A percentile compares a stretch with the other conserved stretches of the same genome.
Evolutionary conservation across 805 yeast species (phyloP).

Genomic region (Saturnispora serradocipensis): DNA sequence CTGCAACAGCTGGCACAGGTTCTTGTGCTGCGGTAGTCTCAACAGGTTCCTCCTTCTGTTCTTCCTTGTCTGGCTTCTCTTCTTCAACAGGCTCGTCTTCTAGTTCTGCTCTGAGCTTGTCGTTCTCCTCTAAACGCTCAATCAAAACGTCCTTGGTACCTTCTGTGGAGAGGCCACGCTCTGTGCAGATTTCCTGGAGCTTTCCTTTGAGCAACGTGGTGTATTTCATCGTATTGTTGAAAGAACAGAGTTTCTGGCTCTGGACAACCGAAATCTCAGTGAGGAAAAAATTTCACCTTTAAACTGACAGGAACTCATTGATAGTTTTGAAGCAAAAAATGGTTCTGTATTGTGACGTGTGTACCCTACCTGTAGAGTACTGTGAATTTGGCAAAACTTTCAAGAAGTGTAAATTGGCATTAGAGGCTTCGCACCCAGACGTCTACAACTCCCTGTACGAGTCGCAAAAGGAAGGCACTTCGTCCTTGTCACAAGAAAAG

Average conservation of each 20-base stretch:
- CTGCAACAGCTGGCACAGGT: slow-evolving; percentile 6
- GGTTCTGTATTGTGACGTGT: slow-evolving; percentile 65
- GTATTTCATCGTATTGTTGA: slow-evolving; percentile 26
- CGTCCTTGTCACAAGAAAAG: slow-evolving; percentile 61
- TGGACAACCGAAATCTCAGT: neutral
- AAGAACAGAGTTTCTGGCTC: neutral
- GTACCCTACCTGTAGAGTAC: slow-evolving; percentile 81
- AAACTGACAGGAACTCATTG: neutral
- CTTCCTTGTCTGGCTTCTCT: slow-evolving; percentile 10
- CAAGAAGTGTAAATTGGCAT: slow-evolving; percentile 80
- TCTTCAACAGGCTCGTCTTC: slow-evolving; percentile 17
- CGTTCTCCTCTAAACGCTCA: slow-evolving; percentile 53
- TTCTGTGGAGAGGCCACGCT: slow-evolving; percentile 53
- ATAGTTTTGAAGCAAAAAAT: slow-evolving; percentile 2
- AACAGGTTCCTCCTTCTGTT: slow-evolving; percentile 3
- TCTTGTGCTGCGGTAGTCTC: neutral
- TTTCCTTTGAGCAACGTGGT: slow-evolving; percentile 72
- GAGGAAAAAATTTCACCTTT: neutral
- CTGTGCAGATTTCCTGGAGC: slow-evolving; percentile 66
- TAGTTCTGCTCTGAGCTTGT: slow-evolving; percentile 29
- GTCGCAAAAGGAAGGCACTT: slow-evolving; percentile 44
- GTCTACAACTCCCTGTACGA: slow-evolving; percentile 51
- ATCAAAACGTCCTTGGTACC: slow-evolving; percentile 80
- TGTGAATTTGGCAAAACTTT: slow-evolving; percentile 85
- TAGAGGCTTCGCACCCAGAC: slow-evolving; percentile 48